phyloP scores from a whole-genome alignment of 2,329 filamentous ascomycete genomes.

The Monosporascus sp. region DNA sequence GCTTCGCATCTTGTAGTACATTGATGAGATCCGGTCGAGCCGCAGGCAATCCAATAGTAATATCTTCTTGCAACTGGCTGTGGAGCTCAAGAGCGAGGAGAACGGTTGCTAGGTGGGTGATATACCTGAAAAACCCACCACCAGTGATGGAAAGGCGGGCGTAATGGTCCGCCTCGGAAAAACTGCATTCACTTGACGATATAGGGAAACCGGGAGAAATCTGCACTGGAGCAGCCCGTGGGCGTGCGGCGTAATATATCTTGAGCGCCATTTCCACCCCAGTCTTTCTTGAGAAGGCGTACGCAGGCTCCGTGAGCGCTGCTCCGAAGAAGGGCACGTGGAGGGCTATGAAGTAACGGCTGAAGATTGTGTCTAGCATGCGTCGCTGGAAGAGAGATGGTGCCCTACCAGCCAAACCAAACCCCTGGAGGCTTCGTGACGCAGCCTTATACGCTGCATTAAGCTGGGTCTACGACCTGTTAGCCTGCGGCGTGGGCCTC shows the following conservation, averaged over 20 bases:
- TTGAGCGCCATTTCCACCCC: slow-evolving; percentile 43
- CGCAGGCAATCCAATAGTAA: slow-evolving; percentile 27
- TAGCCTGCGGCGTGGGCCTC: not conserved
- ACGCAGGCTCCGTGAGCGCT: slow-evolving; percentile 36
- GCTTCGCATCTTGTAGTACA: slow-evolving; percentile 35
- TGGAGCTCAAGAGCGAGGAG: slow-evolving; percentile 36
- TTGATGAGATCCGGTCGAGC: slow-evolving; percentile 37
- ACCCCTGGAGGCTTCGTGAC: slow-evolving; percentile 26
- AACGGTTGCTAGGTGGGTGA: slow-evolving; percentile 30
- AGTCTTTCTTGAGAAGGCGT: slow-evolving; percentile 46
- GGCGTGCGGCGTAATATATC: slow-evolving; percentile 37
- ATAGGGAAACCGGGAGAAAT: slow-evolving; percentile 3
- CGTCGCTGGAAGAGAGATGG: slow-evolving; percentile 35
- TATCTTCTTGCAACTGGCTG: slow-evolving; percentile 35
- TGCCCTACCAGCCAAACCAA: slow-evolving; percentile 6
- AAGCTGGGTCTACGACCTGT: slow-evolving; percentile 25
- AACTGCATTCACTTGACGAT: not conserved
- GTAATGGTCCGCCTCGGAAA: slow-evolving; percentile 27
- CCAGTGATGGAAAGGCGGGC: slow-evolving; percentile 32
- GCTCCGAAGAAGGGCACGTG: slow-evolving; percentile 47
- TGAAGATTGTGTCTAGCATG: slow-evolving; percentile 45
- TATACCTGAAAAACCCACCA: slow-evolving; percentile 35
- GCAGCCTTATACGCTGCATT: slow-evolving; percentile 37
- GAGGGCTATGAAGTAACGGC: slow-evolving; percentile 49
- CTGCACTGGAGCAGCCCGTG: slow-evolving; percentile 14